Percentiles rank a stretch among this genome's conserved stretches.
Evolutionary conservation across 495 filamentous ascomycete species (phyloP).

Genomic region (Neurospora africana): DNA sequence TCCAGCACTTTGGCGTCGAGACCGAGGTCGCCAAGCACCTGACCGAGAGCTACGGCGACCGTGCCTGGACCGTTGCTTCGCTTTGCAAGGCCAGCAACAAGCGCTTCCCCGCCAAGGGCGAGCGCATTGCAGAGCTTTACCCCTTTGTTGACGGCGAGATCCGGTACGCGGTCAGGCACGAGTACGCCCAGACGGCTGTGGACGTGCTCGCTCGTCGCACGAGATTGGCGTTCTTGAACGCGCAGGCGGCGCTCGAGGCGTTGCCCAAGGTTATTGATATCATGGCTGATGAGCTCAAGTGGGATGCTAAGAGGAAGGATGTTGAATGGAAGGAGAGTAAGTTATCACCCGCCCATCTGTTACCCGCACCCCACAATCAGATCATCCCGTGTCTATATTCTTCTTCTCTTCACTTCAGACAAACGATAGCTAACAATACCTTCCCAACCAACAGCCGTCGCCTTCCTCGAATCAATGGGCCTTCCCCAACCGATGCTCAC

Average conservation of each 20-base stretch:
- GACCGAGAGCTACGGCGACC: constrained; percentile 81
- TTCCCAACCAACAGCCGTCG: constrained; percentile 38
- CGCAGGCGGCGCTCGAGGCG: constrained; percentile 87
- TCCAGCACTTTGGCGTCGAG: constrained; percentile 94
- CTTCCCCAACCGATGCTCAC: constrained; percentile 64
- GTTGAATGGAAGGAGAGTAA: constrained; percentile 73
- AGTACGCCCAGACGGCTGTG: constrained; percentile 89
- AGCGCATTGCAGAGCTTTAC: constrained; percentile 72
- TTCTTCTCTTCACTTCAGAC: neutral
- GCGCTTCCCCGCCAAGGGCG: constrained; percentile 81
- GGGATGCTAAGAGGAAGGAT: constrained; percentile 65
- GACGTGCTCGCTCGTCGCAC: constrained; percentile 86
- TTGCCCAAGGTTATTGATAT: constrained; percentile 83
- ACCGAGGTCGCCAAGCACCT: constrained; percentile 92
- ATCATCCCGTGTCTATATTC: no score
- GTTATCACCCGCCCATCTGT: constrained; percentile 2
- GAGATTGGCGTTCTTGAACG: constrained; percentile 86
- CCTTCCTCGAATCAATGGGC: constrained; percentile 78
- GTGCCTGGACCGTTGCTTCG: constrained; percentile 89
- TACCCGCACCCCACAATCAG: neutral
- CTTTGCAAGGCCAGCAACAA: constrained; percentile 69
- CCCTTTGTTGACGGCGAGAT: constrained; percentile 97
- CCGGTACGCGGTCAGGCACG: constrained; percentile 77
- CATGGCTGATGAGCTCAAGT: constrained; percentile 81
- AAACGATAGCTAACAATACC: neutral